Conservation (phyloP, 2,329 filamentous ascomycete species). For the Fusarium sp. region DNA sequence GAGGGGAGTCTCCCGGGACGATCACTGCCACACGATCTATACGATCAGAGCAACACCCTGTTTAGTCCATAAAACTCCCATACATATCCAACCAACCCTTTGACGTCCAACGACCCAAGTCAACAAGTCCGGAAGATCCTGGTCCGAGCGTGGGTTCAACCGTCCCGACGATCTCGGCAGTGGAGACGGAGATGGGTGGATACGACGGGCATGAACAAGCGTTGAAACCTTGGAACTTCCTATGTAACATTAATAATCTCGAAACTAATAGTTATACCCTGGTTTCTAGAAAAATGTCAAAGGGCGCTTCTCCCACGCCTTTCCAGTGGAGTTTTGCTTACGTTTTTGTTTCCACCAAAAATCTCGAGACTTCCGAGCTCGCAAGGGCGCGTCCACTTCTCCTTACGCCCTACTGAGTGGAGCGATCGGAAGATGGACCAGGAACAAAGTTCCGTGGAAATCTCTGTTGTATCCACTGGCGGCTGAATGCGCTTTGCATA, state of each 20-base stretch:
- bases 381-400: background rate
- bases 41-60: too few species aligned
- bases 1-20: too few species aligned
- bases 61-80: too few species aligned
- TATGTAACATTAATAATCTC: background rate
- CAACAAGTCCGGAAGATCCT: background rate
- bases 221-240: background rate
- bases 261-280: background rate
- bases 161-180: background rate
- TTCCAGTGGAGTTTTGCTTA: background rate
- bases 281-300: background rate
- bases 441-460: background rate
- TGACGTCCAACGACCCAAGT: background rate
- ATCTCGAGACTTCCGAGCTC: background rate
- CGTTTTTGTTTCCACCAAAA: constrained; percentile 1
- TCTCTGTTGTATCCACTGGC: background rate
- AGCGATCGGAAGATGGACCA: background rate
- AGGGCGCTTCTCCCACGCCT: background rate
- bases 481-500: background rate
- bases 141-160: background rate
- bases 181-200: background rate
- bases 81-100: background rate
- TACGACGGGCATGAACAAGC: background rate
- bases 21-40: too few species aligned
- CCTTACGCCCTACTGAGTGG: background rate